phyloP scores from a whole-genome alignment of 2,329 filamentous ascomycete species.

The Colletotrichum lupini region DNA sequence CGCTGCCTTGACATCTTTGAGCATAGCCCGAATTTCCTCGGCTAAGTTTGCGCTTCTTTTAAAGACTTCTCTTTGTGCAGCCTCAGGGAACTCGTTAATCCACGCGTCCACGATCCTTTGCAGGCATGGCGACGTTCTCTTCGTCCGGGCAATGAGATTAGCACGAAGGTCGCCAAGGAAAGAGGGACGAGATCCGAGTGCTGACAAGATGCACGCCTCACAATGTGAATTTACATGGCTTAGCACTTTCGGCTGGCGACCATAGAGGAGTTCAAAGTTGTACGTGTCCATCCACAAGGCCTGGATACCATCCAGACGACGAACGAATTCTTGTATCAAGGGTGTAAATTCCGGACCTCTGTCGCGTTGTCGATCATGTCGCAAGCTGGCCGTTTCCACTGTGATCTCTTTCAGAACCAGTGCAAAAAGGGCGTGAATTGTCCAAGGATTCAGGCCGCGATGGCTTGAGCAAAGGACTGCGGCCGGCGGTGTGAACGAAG shows the following conservation, averaged over 20 bases:
- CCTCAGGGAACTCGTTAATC: constrained; percentile 48
- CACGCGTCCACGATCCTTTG: constrained; percentile 55
- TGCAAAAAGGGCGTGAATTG: constrained; percentile 57
- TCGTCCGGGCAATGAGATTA: constrained; percentile 52
- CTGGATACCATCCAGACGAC: constrained; percentile 45
- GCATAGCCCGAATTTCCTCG: constrained; percentile 20
- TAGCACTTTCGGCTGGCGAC: constrained; percentile 41
- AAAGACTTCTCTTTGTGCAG: neutral
- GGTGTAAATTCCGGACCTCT: neutral
- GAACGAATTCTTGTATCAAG: constrained; percentile 40
- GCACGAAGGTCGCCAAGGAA: constrained; percentile 59
- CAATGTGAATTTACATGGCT: constrained; percentile 51
- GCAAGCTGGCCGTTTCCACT: constrained; percentile 43
- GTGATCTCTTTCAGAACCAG: constrained; percentile 56
- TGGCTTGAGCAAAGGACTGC: constrained; percentile 56
- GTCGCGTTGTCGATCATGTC: constrained; percentile 37
- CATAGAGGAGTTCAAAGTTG: constrained; percentile 50
- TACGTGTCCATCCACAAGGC: constrained; percentile 52
- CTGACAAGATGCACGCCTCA: constrained; percentile 64
- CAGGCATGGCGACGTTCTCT: constrained; percentile 47
- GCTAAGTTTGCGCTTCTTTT: constrained; percentile 20
- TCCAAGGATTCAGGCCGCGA: constrained; percentile 50
- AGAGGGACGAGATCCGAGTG: constrained; percentile 55
- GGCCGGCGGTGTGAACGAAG: constrained; percentile 40
- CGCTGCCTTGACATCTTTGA: constrained; percentile 16